Evolutionary conservation across 441 rosid genomes (phyloP).

Genomic region (Arabidopsis hybrid): DNA sequence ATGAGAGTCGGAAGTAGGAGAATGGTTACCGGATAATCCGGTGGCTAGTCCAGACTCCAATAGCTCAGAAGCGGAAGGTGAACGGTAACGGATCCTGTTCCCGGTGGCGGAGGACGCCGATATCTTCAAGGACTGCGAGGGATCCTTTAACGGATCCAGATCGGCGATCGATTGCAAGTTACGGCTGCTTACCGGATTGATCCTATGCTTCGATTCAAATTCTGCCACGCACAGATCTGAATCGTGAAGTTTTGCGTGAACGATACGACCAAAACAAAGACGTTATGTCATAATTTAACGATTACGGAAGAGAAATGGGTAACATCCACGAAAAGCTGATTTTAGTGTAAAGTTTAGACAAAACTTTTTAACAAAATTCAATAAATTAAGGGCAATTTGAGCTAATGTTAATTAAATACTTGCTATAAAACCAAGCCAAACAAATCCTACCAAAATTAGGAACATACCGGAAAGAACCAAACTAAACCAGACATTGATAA

Average conservation of each 20-base stretch:
- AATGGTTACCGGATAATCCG: constrained; percentile 43
- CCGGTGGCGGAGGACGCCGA: constrained; percentile 50
- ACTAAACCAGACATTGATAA: constrained; percentile 10
- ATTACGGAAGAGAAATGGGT: constrained; percentile 24
- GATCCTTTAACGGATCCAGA: constrained; percentile 86
- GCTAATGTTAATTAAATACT: no score
- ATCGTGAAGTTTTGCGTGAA: constrained; percentile 10
- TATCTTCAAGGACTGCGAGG: constrained; percentile 68
- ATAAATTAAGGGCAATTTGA: not conserved
- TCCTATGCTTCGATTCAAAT: constrained; percentile 15
- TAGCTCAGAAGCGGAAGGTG: constrained; percentile 88
- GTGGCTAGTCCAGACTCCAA: constrained; percentile 56
- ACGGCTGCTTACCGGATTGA: constrained; percentile 17
- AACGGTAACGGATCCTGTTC: constrained; percentile 92
- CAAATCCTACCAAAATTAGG: not conserved
- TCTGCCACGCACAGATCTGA: constrained; percentile 34
- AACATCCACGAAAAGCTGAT: constrained; percentile 38
- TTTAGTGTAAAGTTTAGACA: constrained; percentile 35
- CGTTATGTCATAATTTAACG: constrained; percentile 38
- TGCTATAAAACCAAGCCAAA: not conserved
- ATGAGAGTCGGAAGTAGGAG: constrained; percentile 46
- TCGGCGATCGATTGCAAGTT: constrained; percentile 43
- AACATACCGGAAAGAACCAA: constrained; percentile 11
- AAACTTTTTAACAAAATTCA: not conserved
- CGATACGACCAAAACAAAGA: constrained; percentile 15